Evolutionary conservation across 208 protist species (phyloP).

Genomic region (Leishmania tarentolae): DNA sequence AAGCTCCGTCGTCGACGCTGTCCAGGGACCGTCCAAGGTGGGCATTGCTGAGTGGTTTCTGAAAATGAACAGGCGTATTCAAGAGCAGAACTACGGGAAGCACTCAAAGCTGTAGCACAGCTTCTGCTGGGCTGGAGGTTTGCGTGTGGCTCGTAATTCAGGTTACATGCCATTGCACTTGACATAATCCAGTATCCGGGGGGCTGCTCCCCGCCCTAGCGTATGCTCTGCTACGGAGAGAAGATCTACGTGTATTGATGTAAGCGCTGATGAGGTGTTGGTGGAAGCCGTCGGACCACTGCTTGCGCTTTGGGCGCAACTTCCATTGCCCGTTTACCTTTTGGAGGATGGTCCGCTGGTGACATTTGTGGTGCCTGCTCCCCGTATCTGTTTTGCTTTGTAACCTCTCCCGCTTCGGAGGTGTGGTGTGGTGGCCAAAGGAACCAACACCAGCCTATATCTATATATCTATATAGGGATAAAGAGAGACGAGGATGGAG

Average conservation of each 20-base stretch:
- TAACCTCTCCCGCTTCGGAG: not conserved
- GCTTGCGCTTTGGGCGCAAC: not conserved
- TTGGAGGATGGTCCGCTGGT: no score
- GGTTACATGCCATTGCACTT: not conserved
- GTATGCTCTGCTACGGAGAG: not conserved
- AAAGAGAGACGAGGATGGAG: not conserved
- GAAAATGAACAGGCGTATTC: slow-evolving; percentile 48
- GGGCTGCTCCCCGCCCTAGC: not conserved
- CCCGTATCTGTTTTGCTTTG: no score
- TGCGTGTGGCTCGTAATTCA: not conserved
- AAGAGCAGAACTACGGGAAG: slow-evolving; percentile 36
- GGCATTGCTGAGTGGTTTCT: slow-evolving; percentile 82
- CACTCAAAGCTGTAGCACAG: slow-evolving; percentile 41
- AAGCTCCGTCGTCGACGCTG: slow-evolving; percentile 49
- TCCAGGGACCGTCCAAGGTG: slow-evolving; percentile 63
- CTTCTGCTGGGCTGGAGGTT: no score
- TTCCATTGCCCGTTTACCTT: no score
- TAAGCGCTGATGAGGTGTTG: not conserved
- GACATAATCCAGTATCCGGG: not conserved
- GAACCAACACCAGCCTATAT: no score
- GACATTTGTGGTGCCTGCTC: no score
- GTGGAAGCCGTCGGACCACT: not conserved
- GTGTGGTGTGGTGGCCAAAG: no score
- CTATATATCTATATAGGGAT: no score
- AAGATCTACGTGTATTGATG: not conserved